Evolutionary conservation across 768 basidiomycete species (phyloP), one percentile per base, ranked within the genome.

Genomic region (Trametes cinnabarina): DNA sequence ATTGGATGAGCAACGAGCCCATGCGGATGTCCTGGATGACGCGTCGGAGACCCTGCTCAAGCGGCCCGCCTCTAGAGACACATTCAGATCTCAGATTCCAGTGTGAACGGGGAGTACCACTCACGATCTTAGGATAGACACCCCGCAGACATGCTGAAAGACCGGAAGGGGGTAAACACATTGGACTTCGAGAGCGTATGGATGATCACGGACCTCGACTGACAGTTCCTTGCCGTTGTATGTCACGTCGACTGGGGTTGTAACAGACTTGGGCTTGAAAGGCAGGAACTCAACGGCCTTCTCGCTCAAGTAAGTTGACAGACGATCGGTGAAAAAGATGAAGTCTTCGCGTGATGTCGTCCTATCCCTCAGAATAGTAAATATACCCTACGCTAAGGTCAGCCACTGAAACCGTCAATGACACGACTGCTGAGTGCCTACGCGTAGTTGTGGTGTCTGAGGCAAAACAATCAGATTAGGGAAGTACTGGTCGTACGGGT

Each of bases 1-100:
- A 89, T 70, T 98, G 96, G 39, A 99, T 89, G 35, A 99, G 79
- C 42, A 98, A 77, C 0, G 92, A 92, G 26, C 97, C 96, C 22
- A 98, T 78, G 0, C 88, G 83, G 1, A 90, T 90, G 63, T 97
- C 88, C 50, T 87, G 85, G 53, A 97, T 82, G 17, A 95, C 94
- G 12, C 94, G 78, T 43, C 86, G 82, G n/a, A 99, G 85, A 17
- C 96, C 97, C 44, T 87, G 85, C 72, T 95, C 92, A 20, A 99
- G 80, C 2, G 92, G 89, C 14, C 94, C 93, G 10, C 97, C 95
- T 22, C 91, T 92, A 58, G 39, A 37, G 15, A 34, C 14, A 25
- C 26, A 30, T 39, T 46, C 32, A 37, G 17, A 48, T 43, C 15
- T n/a, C n/a, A n/a, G n/a, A n/a, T n/a, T n/a, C n/a, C n/a, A n/a